Percentiles rank a stretch among this genome's conserved stretches.
Evolutionary conservation across 176 grass and related monocot genomes (phyloP).

Genomic region (Carex kokanica): DNA sequence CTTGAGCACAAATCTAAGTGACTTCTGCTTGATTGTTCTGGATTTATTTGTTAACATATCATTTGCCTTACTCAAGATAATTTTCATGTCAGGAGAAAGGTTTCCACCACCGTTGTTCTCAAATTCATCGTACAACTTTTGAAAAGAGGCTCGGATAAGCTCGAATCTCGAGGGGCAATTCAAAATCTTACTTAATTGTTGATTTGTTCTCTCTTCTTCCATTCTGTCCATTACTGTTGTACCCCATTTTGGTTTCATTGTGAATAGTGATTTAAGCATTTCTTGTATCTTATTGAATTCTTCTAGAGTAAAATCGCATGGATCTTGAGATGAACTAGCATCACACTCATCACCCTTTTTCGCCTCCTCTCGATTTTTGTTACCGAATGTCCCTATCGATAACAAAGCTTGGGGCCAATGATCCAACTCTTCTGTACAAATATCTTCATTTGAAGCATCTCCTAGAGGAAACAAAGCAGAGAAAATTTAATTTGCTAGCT

Average conservation of each 20-base stretch:
- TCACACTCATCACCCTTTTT: neutral
- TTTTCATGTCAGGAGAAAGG: constrained; percentile 32
- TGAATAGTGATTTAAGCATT: constrained; percentile 30
- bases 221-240: neutral
- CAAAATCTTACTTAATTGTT: constrained; percentile 32
- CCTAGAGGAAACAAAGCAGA: neutral
- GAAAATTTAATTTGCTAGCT: neutral
- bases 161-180: constrained; percentile 36
- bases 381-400: constrained; percentile 52
- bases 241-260: constrained; percentile 21
- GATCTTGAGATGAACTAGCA: constrained; percentile 19
- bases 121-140: constrained; percentile 29
- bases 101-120: constrained; percentile 29
- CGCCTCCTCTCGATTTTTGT: neutral
- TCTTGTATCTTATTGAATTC: constrained; percentile 42
- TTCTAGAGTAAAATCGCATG: constrained; percentile 24
- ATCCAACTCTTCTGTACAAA: constrained; percentile 15
- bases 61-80: constrained; percentile 32
- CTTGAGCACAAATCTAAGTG: constrained; percentile 36
- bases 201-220: constrained; percentile 26
- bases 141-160: constrained; percentile 14
- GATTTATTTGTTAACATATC: constrained; percentile 26
- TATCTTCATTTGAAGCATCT: constrained; percentile 11
- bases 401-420: constrained; percentile 33
- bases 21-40: constrained; percentile 29